A percentile compares a stretch with the other conserved stretches of the same genome.
Evolutionary conservation across 495 filamentous ascomycete genomes (phyloP).

Genomic region (Annulohypoxylon stygium): DNA sequence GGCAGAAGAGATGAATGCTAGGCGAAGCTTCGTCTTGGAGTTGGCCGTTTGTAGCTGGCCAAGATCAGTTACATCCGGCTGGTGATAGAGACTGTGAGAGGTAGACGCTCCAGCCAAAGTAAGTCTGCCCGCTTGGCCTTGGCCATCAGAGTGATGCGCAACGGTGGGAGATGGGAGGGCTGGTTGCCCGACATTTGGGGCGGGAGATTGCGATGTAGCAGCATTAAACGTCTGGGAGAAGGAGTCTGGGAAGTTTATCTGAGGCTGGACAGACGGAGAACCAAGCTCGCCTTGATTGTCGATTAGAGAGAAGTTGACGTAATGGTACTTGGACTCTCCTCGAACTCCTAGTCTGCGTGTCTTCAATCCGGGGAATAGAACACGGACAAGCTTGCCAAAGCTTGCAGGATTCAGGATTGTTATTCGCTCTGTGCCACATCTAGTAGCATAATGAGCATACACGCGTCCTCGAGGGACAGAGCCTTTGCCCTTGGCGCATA

Average conservation of each 20-base stretch:
- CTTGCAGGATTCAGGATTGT: conserved; percentile 95
- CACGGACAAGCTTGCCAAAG: conserved; percentile 95
- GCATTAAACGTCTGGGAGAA: conserved; percentile 57
- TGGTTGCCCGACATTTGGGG: conserved; percentile 66
- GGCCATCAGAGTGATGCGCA: conserved; percentile 49
- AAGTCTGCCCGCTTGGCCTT: conserved; percentile 11
- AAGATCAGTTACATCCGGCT: conserved; percentile 59
- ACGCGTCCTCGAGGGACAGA: conserved; percentile 93
- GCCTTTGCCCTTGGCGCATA: conserved; percentile 81
- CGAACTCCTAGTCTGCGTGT: conserved; percentile 92
- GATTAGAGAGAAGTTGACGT: conserved; percentile 84
- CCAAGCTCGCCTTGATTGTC: conserved; percentile 69
- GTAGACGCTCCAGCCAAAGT: conserved; percentile 17
- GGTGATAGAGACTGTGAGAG: conserved; percentile 65
- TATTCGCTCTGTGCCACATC: conserved; percentile 91
- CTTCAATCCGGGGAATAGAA: conserved; percentile 94
- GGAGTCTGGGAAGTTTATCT: conserved; percentile 55
- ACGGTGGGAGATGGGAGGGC: conserved; percentile 75
- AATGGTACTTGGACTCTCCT: conserved; percentile 98
- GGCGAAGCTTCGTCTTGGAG: conserved; percentile 72
- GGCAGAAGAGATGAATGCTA: conserved; percentile 72
- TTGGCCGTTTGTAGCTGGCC: conserved; percentile 61
- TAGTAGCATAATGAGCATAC: conserved; percentile 90
- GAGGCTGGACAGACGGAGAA: conserved; percentile 53
- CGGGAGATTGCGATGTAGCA: conserved; percentile 41